Conservation (phyloP, 257 asterid genomes). For the Eucommia ulmoides region DNA sequence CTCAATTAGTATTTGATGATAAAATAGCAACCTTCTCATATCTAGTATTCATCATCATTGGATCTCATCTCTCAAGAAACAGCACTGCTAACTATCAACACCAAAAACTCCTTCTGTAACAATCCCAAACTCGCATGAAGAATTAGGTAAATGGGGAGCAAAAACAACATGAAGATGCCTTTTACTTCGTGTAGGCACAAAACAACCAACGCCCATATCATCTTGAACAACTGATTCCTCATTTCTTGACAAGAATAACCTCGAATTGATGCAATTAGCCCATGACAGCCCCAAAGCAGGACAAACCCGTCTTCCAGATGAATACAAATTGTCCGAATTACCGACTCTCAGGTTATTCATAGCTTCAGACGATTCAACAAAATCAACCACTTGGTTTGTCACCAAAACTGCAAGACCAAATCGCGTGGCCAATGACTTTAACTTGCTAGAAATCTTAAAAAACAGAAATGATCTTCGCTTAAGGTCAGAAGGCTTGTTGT, state of each 20-base stretch:
- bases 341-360: conserved; percentile 33
- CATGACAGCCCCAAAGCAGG: conserved; percentile 85
- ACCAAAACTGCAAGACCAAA: conserved; percentile 74
- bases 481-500: conserved; percentile 48
- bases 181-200: conserved; percentile 23
- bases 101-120: conserved; percentile 60
- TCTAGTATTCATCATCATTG: too few relatives aligned
- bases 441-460: conserved; percentile 60
- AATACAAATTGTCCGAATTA: conserved; percentile 30
- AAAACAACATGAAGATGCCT: conserved; percentile 64
- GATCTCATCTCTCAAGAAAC: too few relatives aligned
- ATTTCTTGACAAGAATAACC: conserved; percentile 62
- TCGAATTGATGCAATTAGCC: conserved; percentile 86
- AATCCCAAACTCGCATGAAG: conserved; percentile 54
- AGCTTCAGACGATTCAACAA: conserved; percentile 32
- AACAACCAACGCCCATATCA: conserved; percentile 6
- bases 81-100: conserved; percentile 25
- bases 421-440: conserved; percentile 42
- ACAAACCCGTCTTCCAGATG: conserved; percentile 69
- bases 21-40: too few relatives aligned
- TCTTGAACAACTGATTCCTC: conserved; percentile 37
- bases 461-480: conserved; percentile 54
- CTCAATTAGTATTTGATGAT: too few relatives aligned
- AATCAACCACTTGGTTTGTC: conserved; percentile 81
- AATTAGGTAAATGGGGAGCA: conserved; percentile 79